A percentile compares a stretch with the other conserved stretches of the same genome.
phyloP scores from a whole-genome alignment of 2,329 filamentous ascomycete species.

The Hypoxylon sp. region DNA sequence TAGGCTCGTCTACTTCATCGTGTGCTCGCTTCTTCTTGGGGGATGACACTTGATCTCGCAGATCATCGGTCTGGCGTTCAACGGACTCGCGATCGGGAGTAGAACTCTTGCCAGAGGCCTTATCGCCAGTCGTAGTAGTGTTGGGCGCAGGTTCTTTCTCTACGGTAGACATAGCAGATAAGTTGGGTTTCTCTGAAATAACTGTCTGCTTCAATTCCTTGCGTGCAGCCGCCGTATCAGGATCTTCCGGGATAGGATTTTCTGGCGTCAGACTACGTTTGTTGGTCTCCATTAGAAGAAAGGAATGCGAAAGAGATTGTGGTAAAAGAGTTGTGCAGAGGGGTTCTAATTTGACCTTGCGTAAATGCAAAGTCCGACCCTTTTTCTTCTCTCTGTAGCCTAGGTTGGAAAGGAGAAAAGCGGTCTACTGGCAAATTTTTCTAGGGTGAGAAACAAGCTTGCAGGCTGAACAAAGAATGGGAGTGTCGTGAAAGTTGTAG shows the following conservation, averaged over 20 bases:
- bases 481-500: conserved; percentile 21
- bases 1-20: conserved; percentile 69
- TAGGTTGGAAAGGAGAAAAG: conserved; percentile 8
- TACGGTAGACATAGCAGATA: conserved; percentile 49
- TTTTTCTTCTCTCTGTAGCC: not conserved
- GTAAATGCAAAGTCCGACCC: not conserved
- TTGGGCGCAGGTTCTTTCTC: conserved; percentile 46
- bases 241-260: conserved; percentile 63
- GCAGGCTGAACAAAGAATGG: conserved; percentile 15
- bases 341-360: conserved; percentile 4
- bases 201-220: conserved; percentile 75
- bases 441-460: not conserved
- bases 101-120: conserved; percentile 34
- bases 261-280: conserved; percentile 52
- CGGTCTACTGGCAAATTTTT: conserved; percentile 13
- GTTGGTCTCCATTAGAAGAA: conserved; percentile 46
- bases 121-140: conserved; percentile 36
- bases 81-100: conserved; percentile 42
- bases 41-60: conserved; percentile 68
- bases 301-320: conserved; percentile 4
- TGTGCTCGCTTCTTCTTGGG: conserved; percentile 77
- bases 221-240: conserved; percentile 73
- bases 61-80: conserved; percentile 55
- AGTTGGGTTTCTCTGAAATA: conserved; percentile 67
- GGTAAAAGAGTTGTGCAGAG: conserved; percentile 11